Evolutionary conservation across 352 stramenopile species (phyloP), one percentile per base, ranked within the genome.

Genomic region (Phytophthora citrophthora): DNA sequence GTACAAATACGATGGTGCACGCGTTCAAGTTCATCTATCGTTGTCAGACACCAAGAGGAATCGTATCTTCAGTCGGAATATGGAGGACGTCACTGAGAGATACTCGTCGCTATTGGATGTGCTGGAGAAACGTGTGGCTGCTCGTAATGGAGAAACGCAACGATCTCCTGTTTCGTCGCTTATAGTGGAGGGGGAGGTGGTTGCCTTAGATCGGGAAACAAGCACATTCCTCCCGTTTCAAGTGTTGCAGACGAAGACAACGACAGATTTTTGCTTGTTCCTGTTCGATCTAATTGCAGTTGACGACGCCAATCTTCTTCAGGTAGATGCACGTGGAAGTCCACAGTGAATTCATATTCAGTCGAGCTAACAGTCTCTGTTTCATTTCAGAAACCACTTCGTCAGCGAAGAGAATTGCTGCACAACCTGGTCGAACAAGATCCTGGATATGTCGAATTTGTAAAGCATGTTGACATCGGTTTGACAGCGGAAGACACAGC

Each of bases 1-100:
- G 49, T 93, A 78, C 79, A 95, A 95, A 60, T 95, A 95, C 57
- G 86, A 95, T 64, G 86, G 86, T 18, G 86, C 84, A 2, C 83
- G 86, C 15, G 81, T 95, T 15, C 86, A 95, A 46, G 69, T 93
- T 12, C 86, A 95, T 55, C 55, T 89, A 36, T 61, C 67, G 10
- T 10, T 74, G n/a, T 23, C 47, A 13, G 16, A 41, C n/a, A 29
- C 23, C 15, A 32, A 53, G 9, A 24, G 43, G 5, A 15, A 47
- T 16, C 77, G 76, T 31, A 81, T 95, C 31, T 95, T 95, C 64
- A 95, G 86, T 56, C 83, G 86, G 26, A 95, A 93, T 59, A 90
- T 93, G 79, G 86, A 95, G 44, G 76, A 91, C 51, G 81, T 88
- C 31, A 93, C 86, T 2, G 74, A 79, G 1, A 79, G 88, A 46